Evolutionary conservation across 1,139 yeast species (phyloP).

Genomic region (Saccharomyces pastorianus): DNA sequence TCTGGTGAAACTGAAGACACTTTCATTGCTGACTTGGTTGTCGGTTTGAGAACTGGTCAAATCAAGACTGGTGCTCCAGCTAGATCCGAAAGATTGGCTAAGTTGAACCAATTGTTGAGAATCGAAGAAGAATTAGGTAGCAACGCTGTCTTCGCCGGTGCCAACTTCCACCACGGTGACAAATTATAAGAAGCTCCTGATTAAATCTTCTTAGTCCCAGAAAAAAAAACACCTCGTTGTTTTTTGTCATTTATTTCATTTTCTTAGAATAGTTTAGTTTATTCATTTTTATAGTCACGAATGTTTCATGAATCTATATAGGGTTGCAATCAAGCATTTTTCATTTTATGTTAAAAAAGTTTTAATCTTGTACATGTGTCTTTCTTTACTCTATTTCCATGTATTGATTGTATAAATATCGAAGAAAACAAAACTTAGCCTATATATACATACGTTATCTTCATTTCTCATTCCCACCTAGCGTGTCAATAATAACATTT

Average conservation of each 20-base stretch:
- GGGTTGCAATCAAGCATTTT: constrained; percentile 11
- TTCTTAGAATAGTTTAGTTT: constrained; percentile 4
- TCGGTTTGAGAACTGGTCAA: constrained; percentile 95
- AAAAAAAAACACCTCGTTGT: neutral
- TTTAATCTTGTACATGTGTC: neutral
- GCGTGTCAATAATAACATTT: constrained; percentile 41
- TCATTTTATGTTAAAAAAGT: neutral
- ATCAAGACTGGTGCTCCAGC: constrained; percentile 99
- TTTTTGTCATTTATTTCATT: constrained; percentile 3
- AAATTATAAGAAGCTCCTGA: constrained; percentile 19
- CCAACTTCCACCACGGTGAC: constrained; percentile 56
- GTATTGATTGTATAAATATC: neutral
- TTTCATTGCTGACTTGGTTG: constrained; percentile 91
- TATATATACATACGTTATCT: neutral
- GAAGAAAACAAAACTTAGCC: neutral
- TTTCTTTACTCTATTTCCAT: neutral
- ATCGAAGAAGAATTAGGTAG: constrained; percentile 95
- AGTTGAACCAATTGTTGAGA: constrained; percentile 92
- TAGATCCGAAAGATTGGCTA: constrained; percentile 97
- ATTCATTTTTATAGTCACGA: constrained; percentile 12
- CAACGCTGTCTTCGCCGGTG: constrained; percentile 91
- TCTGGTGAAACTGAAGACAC: constrained; percentile 99
- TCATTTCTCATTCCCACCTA: constrained; percentile 6
- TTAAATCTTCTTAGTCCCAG: neutral
- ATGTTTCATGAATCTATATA: constrained; percentile 21